These are phyloP conservation scores for Pyricularia pennisetigena DNA, from an alignment of 2,329 filamentous ascomycete genomes.

Conservation along the genomic window DNA sequence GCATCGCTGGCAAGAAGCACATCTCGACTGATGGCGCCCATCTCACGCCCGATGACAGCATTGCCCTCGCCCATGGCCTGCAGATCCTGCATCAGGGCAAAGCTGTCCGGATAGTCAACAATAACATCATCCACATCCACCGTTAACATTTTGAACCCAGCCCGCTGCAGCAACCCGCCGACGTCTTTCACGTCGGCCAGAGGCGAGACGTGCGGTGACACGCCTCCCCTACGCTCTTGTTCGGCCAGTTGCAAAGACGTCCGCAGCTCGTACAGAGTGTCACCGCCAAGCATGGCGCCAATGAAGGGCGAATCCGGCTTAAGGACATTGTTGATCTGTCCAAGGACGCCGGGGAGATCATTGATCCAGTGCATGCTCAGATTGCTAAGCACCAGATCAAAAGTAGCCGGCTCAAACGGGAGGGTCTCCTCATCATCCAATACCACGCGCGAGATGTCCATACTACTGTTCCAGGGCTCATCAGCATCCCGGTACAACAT, in stretches of 20 bases:
- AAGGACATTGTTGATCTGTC: constrained; percentile 76
- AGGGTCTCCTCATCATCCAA: constrained; percentile 63
- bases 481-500: constrained; percentile 74
- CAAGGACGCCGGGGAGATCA: constrained; percentile 75
- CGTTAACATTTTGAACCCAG: constrained; percentile 91
- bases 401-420: constrained; percentile 65
- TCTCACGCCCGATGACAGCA: constrained; percentile 75
- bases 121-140: constrained; percentile 97
- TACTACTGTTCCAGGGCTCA: constrained; percentile 62
- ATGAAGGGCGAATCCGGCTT: constrained; percentile 90
- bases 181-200: constrained; percentile 87
- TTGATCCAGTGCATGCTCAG: constrained; percentile 96
- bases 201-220: constrained; percentile 83
- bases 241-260: constrained; percentile 90
- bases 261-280: constrained; percentile 86
- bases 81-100: constrained; percentile 85
- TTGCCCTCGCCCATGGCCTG: constrained; percentile 96
- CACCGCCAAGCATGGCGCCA: constrained; percentile 92
- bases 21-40: constrained; percentile 67
- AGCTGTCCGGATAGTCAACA: constrained; percentile 84
- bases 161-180: constrained; percentile 73
- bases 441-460: constrained; percentile 65
- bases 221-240: constrained; percentile 80
- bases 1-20: constrained; percentile 79
- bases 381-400: constrained; percentile 85